Evolutionary conservation across 768 basidiomycete species (phyloP).

Genomic region (Podaxis mareebaensis): DNA sequence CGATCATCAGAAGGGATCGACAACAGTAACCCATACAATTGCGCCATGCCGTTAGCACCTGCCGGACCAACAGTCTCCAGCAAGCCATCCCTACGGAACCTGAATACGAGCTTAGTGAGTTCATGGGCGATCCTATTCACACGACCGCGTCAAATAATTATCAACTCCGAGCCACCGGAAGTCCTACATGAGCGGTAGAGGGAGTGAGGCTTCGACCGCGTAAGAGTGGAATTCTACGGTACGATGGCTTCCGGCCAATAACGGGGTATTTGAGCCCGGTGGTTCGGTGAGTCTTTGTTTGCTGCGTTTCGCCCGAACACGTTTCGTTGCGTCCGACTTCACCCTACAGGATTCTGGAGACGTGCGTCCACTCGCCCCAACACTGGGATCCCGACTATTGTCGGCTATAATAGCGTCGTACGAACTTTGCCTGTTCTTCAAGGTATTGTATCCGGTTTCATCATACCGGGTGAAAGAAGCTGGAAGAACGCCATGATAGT

Average conservation of each 20-base stretch:
- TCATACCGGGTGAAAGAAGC: conserved; percentile 52
- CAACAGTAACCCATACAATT: conserved; percentile 45
- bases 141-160: background rate
- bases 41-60: conserved; percentile 76
- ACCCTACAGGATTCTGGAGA: conserved; percentile 30
- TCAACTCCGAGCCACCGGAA: background rate
- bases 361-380: conserved; percentile 30
- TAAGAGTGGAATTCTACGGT: conserved; percentile 62
- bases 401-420: conserved; percentile 43
- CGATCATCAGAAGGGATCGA: background rate
- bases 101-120: conserved; percentile 65
- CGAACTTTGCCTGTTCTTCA: conserved; percentile 30
- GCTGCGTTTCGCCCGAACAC: conserved; percentile 71
- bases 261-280: conserved; percentile 49
- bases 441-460: conserved; percentile 41
- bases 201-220: conserved; percentile 63
- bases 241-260: conserved; percentile 55
- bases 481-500: conserved; percentile 70
- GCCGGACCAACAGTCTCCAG: conserved; percentile 91
- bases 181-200: conserved; percentile 77
- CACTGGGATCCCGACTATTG: conserved; percentile 29
- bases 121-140: conserved; percentile 75
- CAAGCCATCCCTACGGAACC: conserved; percentile 77
- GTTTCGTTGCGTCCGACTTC: conserved; percentile 59
- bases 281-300: conserved; percentile 47